Evolutionary conservation across 768 basidiomycete species (phyloP).

Genomic region (Rhodotorula sphaerocarpa): DNA sequence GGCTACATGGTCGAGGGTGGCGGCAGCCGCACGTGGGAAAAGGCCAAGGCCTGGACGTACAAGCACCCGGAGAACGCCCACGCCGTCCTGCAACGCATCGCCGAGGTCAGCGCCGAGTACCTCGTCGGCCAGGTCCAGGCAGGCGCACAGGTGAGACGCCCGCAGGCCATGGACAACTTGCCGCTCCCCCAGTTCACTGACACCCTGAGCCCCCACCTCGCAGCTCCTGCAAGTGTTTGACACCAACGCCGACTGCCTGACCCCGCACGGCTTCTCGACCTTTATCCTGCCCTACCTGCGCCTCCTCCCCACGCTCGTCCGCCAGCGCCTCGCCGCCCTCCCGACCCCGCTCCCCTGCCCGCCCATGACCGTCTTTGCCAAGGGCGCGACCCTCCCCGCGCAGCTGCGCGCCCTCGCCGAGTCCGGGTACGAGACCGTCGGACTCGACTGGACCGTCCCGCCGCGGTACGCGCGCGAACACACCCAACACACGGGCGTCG

Average conservation of each 20-base stretch:
- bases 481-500: slow-evolving; percentile 52
- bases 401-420: slow-evolving; percentile 53
- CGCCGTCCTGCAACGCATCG: slow-evolving; percentile 64
- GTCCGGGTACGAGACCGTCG: slow-evolving; percentile 75
- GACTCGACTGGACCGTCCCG: slow-evolving; percentile 85
- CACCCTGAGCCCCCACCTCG: not conserved
- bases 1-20: slow-evolving; percentile 98
- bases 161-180: not conserved
- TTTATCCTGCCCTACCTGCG: slow-evolving; percentile 75
- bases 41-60: slow-evolving; percentile 90
- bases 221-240: slow-evolving; percentile 96
- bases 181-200: not conserved
- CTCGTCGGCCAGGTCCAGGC: slow-evolving; percentile 87
- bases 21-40: slow-evolving; percentile 77
- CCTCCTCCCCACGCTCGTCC: slow-evolving; percentile 65
- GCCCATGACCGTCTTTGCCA: slow-evolving; percentile 88
- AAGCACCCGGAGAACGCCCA: slow-evolving; percentile 77
- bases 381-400: slow-evolving; percentile 69
- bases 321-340: slow-evolving; percentile 52
- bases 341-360: slow-evolving; percentile 49
- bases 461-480: slow-evolving; percentile 60
- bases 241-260: slow-evolving; percentile 88
- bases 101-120: slow-evolving; percentile 81
- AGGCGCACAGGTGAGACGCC: slow-evolving; percentile 73
- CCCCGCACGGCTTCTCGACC: slow-evolving; percentile 70